These are phyloP conservation scores for Globisporangium takayamanum DNA, from an alignment of 352 stramenopile genomes.

Conservation along the genomic window DNA sequence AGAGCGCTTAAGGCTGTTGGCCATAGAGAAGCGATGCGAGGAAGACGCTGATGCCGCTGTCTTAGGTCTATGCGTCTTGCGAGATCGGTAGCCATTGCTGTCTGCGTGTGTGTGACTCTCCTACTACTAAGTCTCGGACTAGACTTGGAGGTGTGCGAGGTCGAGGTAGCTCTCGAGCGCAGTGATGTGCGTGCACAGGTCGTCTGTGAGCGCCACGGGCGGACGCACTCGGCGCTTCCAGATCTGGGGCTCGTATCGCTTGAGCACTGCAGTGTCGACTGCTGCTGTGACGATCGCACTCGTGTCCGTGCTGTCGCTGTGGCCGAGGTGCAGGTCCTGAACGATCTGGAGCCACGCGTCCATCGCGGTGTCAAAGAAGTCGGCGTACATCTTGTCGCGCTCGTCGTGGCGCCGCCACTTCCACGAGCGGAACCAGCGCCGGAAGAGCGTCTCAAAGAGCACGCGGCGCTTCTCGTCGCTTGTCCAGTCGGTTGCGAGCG, in stretches of 20 bases:
- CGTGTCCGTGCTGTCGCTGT: not conserved
- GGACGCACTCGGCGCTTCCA: slow-evolving; percentile 59
- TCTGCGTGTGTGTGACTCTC: too few relatives aligned
- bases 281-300: not conserved
- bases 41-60: too few relatives aligned
- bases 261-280: slow-evolving; percentile 25
- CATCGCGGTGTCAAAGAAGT: slow-evolving; percentile 64
- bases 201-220: slow-evolving; percentile 34
- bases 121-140: slow-evolving; percentile 3
- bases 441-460: slow-evolving; percentile 34
- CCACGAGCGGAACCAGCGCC: slow-evolving; percentile 35
- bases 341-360: slow-evolving; percentile 53
- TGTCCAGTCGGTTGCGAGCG: slow-evolving; percentile 27
- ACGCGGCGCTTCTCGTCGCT: slow-evolving; percentile 37
- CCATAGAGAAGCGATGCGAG: too few relatives aligned
- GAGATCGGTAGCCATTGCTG: too few relatives aligned
- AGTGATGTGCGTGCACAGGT: slow-evolving; percentile 63
- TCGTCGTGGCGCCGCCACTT: slow-evolving; percentile 18
- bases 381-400: slow-evolving; percentile 27
- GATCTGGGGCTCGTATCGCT: slow-evolving; percentile 56
- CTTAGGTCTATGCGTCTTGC: too few relatives aligned
- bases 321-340: slow-evolving; percentile 31
- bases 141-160: slow-evolving; percentile 46
- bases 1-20: too few relatives aligned
- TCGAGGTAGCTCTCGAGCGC: slow-evolving; percentile 48